Evolutionary conservation across 768 basidiomycete genomes (phyloP).

Genomic region (Termitomyces sp.): DNA sequence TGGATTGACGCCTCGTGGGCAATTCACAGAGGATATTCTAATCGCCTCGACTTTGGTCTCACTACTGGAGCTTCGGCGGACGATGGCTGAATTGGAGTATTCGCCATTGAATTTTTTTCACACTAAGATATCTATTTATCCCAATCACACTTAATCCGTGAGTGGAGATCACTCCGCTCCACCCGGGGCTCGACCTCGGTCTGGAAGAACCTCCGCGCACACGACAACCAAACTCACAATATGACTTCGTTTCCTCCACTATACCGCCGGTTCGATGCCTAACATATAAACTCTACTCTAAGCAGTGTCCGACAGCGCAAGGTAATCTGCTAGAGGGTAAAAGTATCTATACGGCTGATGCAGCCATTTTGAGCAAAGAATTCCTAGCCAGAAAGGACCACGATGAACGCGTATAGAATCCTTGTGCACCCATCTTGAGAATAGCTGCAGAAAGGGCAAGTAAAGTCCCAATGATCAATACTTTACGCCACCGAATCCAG

Average conservation of each 20-base stretch:
- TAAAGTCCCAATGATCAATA: constrained; percentile 29
- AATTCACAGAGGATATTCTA: background rate
- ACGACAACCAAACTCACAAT: background rate
- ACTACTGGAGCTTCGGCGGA: background rate
- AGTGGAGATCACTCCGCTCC: background rate
- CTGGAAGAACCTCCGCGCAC: background rate
- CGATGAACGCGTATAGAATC: constrained; percentile 10
- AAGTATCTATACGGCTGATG: background rate
- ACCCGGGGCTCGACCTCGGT: background rate
- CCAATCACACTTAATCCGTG: no score
- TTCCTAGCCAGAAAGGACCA: constrained; percentile 3
- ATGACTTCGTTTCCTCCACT: background rate
- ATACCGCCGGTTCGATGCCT: background rate
- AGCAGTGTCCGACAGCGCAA: background rate
- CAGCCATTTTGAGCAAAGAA: constrained; percentile 4
- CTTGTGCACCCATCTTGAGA: constrained; percentile 20
- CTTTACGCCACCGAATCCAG: constrained; percentile 59
- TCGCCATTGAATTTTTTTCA: background rate
- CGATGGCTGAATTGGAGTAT: background rate
- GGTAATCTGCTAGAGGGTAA: background rate
- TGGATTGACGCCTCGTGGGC: background rate
- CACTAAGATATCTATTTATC: background rate
- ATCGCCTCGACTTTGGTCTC: background rate
- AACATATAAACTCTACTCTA: background rate
- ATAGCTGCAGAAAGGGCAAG: constrained; percentile 23